phyloP scores from a whole-genome alignment of 1,284 basidiomycete genomes.

The Grifola frondosa region DNA sequence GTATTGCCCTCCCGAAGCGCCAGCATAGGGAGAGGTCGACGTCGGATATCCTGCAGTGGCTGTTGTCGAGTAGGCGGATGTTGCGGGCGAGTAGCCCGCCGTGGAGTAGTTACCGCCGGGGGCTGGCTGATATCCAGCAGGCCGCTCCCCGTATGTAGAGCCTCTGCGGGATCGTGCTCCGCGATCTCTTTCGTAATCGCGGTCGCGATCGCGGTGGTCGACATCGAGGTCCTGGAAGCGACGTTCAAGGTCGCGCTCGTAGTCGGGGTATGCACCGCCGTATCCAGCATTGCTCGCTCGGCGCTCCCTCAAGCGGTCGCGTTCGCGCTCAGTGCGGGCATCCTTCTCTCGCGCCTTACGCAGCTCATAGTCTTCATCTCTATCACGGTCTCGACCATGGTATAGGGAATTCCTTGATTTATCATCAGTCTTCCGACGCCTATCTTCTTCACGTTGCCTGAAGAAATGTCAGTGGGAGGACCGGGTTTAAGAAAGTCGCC shows the following conservation, averaged over 20 bases:
- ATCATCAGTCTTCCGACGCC: conserved; percentile 45
- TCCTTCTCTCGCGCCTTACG: conserved; percentile 55
- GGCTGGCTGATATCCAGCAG: conserved; percentile 24
- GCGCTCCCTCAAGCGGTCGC: conserved; percentile 14
- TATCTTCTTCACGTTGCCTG: conserved; percentile 61
- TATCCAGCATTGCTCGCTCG: conserved; percentile 18
- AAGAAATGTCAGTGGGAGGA: conserved; percentile 2
- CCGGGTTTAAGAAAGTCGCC: neutral
- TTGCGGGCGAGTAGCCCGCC: neutral
- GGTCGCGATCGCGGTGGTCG: conserved; percentile 22
- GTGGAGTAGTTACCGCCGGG: conserved; percentile 13
- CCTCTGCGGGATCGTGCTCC: conserved; percentile 24
- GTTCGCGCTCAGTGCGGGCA: conserved; percentile 34
- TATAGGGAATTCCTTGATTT: conserved; percentile 14
- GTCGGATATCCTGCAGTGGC: conserved; percentile 18
- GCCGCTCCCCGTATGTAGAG: conserved; percentile 27
- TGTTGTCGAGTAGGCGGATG: conserved; percentile 8
- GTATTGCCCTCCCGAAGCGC: conserved; percentile 22
- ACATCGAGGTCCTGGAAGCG: conserved; percentile 32
- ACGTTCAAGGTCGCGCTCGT: conserved; percentile 31
- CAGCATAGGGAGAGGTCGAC: conserved; percentile 11
- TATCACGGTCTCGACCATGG: conserved; percentile 41
- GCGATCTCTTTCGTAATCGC: conserved; percentile 12
- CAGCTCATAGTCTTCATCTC: conserved; percentile 51
- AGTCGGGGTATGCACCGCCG: conserved; percentile 27